phyloP scores from a whole-genome alignment of 2,329 filamentous ascomycete species.

The Claviceps sp. region DNA sequence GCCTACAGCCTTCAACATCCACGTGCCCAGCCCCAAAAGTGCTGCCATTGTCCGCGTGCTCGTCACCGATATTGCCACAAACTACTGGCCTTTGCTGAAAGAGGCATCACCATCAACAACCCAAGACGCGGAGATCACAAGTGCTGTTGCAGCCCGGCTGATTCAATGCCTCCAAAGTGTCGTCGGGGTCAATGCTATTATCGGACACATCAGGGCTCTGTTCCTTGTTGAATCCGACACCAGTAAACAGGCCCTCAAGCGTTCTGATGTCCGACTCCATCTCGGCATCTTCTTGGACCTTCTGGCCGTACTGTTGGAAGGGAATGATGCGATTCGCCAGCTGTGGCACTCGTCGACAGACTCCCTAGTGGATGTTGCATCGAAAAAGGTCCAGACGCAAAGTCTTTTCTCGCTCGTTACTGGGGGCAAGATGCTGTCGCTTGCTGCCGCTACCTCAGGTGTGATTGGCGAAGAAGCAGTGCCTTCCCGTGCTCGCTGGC shows the following conservation, averaged over 20 bases:
- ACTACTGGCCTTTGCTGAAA: slow-evolving; percentile 62
- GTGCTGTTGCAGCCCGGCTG: slow-evolving; percentile 26
- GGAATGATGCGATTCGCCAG: slow-evolving; percentile 20
- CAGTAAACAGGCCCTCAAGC: slow-evolving; percentile 22
- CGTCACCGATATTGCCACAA: slow-evolving; percentile 60
- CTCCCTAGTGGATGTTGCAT: slow-evolving; percentile 10
- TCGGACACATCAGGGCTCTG: slow-evolving; percentile 50
- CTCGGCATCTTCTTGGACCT: slow-evolving; percentile 31
- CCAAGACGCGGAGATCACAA: slow-evolving; percentile 1
- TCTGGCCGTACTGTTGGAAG: slow-evolving; percentile 26
- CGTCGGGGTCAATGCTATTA: slow-evolving; percentile 62
- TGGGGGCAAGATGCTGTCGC: slow-evolving; percentile 35
- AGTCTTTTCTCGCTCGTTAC: slow-evolving; percentile 31
- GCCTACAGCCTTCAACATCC: slow-evolving; percentile 13
- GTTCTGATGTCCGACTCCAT: slow-evolving; percentile 30
- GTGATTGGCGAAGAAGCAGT: slow-evolving; percentile 25
- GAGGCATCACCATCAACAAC: slow-evolving; percentile 22
- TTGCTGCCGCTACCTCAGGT: slow-evolving; percentile 42
- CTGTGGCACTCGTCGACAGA: slow-evolving; percentile 25
- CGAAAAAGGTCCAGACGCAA: slow-evolving; percentile 20
- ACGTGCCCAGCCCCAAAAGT: slow-evolving; percentile 46
- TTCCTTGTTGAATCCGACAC: slow-evolving; percentile 40
- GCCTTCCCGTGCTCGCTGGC: slow-evolving; percentile 34
- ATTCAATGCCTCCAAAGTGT: slow-evolving; percentile 57
- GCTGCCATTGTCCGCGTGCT: slow-evolving; percentile 66